These are phyloP conservation scores for Sporothrix brunneoviolacea DNA, from an alignment of 2,329 filamentous ascomycete species.

Conservation along the genomic window DNA sequence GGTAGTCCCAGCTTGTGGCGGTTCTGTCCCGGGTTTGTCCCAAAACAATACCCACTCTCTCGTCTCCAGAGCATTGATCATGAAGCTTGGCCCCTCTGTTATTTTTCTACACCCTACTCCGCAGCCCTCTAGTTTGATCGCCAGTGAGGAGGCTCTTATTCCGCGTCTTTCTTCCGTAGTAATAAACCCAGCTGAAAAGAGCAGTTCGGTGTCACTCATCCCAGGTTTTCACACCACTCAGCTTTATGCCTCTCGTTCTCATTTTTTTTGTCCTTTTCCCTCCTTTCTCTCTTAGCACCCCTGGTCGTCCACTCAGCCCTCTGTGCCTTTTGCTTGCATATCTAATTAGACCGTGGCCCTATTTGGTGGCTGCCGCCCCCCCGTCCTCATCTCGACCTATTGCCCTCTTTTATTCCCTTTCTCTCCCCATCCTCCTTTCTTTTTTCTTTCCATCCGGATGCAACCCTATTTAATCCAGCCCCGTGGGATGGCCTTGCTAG, in stretches of 20 bases:
- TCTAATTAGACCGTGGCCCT: conserved; percentile 6
- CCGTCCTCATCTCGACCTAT: not conserved
- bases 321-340: conserved; percentile 1
- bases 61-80: not conserved
- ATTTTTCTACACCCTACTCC: too few relatives aligned
- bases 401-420: not conserved
- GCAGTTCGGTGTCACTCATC: too few relatives aligned
- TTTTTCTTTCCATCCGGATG: not conserved
- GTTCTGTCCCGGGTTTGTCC: not conserved
- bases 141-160: too few relatives aligned
- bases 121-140: too few relatives aligned
- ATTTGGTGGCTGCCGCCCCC: not conserved
- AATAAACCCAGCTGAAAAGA: too few relatives aligned
- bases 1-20: too few relatives aligned
- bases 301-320: conserved; percentile 1
- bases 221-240: not conserved
- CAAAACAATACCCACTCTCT: not conserved
- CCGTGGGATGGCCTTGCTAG: conserved; percentile 6
- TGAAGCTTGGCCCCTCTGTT: not conserved
- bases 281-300: conserved; percentile 1
- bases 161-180: too few relatives aligned
- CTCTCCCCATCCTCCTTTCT: not conserved
- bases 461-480: not conserved
- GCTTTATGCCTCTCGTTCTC: conserved; percentile 3
- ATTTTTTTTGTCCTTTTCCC: not conserved